These are phyloP conservation scores for Psilocybe mexicana DNA, from an alignment of 1,284 basidiomycete species.

Conservation along the genomic window DNA sequence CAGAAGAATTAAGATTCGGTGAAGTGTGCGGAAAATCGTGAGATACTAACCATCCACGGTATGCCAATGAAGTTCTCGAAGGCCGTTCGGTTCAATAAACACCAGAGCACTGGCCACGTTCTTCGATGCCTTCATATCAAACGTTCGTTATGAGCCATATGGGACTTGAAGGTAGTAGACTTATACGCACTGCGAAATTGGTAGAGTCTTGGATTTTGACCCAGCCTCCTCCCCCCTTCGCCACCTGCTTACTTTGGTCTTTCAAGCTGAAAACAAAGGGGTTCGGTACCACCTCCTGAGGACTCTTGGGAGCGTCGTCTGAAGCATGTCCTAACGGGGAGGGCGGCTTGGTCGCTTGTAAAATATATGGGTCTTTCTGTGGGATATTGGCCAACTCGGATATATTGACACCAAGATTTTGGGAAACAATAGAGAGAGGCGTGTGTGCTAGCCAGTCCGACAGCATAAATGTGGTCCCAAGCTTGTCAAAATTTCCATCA, in stretches of 20 bases:
- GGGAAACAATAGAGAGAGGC: not conserved
- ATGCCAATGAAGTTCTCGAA: not conserved
- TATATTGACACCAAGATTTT: not conserved
- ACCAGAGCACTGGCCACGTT: not conserved
- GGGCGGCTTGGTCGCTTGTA: not conserved
- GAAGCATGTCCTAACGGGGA: not conserved
- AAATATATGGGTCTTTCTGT: not conserved
- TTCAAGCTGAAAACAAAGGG: not conserved
- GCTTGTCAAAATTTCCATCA: not conserved
- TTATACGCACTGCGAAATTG: not conserved
- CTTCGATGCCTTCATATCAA: not conserved
- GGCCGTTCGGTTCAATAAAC: not conserved
- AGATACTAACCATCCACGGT: not conserved
- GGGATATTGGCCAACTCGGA: not conserved
- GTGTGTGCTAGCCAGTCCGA: not conserved
- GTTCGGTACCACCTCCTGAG: not conserved
- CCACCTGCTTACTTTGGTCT: not conserved
- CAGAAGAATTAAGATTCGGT: not conserved
- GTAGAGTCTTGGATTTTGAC: not conserved
- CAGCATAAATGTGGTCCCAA: not conserved
- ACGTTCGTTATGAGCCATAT: not conserved
- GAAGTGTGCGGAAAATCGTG: not conserved
- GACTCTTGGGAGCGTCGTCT: not conserved
- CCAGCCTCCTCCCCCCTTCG: not conserved
- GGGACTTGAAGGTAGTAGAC: no score